Percentiles rank a stretch among this genome's conserved stretches.
These are phyloP conservation scores for Colletotrichum trifolii DNA, from an alignment of 2,329 filamentous ascomycete genomes.

Conservation along the genomic window DNA sequence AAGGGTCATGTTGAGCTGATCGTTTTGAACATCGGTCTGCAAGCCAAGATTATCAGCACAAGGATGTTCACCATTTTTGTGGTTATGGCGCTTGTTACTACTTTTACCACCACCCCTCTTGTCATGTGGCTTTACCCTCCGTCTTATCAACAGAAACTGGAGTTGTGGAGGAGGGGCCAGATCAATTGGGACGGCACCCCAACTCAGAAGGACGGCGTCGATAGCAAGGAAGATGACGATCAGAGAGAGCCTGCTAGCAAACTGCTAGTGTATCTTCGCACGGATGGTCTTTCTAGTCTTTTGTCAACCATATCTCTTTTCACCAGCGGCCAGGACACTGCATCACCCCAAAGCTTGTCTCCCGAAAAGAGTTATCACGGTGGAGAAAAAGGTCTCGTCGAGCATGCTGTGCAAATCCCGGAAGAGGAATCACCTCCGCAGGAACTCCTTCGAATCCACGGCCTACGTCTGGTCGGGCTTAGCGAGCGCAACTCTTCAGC, in stretches of 20 bases:
- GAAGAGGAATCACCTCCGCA: constrained; percentile 34
- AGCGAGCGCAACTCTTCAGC: constrained; percentile 87
- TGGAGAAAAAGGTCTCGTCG: constrained; percentile 26
- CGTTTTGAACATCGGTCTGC: constrained; percentile 77
- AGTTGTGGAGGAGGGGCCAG: constrained; percentile 72
- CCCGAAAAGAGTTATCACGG: neutral
- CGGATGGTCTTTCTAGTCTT: constrained; percentile 75
- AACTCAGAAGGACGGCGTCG: constrained; percentile 46
- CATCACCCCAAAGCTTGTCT: neutral
- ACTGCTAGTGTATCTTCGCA: constrained; percentile 61
- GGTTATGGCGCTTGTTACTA: constrained; percentile 83
- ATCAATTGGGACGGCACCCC: constrained; percentile 74
- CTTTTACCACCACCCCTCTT: constrained; percentile 79
- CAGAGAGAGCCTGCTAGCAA: constrained; percentile 40
- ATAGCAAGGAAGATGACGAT: constrained; percentile 46
- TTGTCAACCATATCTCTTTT: constrained; percentile 88
- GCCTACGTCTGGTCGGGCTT: constrained; percentile 80
- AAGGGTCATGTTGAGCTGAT: constrained; percentile 89
- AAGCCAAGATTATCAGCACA: constrained; percentile 78
- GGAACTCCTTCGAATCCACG: constrained; percentile 79
- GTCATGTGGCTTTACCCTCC: constrained; percentile 75
- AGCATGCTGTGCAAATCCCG: constrained; percentile 3
- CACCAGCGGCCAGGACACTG: constrained; percentile 30
- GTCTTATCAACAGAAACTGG: constrained; percentile 51
- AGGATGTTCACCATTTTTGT: constrained; percentile 86